Evolutionary conservation across 2,329 filamentous ascomycete species (phyloP), one percentile per base, ranked within the genome.

Genomic region (Talaromyces amestolkiae): DNA sequence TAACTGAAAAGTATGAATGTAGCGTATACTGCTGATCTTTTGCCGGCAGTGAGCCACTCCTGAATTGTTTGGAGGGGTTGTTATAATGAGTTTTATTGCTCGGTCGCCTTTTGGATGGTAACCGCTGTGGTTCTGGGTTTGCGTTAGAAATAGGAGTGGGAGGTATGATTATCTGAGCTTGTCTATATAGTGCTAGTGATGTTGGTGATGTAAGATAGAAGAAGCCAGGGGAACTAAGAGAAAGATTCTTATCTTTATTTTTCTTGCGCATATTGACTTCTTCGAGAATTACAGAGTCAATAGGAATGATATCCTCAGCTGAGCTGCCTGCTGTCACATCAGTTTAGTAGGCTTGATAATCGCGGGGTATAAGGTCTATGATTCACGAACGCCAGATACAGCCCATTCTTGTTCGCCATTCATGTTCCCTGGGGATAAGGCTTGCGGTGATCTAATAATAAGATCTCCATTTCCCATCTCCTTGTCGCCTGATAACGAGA

Each of bases 161-260:
- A 37, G 8, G 9, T 7, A 0, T 3, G 3, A 37, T 1, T 1
- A 37, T 37, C 35, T 37, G 9, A 13, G 35, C 35, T 10, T 37
- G 9, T 37, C 11, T 10, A 58, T 58, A n/a, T 8, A n/a, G 54
- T 11, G 35, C 33, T 19, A 27, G n/a, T 58, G 10, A 58, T 43
- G 0, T 58, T 41, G 54, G 33, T 2, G 54, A 58, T n/a, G 54
- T 43, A 58, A 35, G 54, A 58, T 58, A 43, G 10, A 27, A 17
- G 13, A 22, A 58, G 35, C 54, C 19, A 58, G 35, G 3, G 37
- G 1, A 58, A 5, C n/a, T n/a, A 54, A 19, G 51, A n/a, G 54
- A n/a, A 58, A n/a, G 4, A 58, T 58, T 58, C 54, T 58, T 7
- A 43, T 58, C 54, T n/a, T 3, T 3, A 58, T 58, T 41, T 58